These are phyloP conservation scores for Stemphylium beticola DNA, from an alignment of 2,329 filamentous ascomycete genomes.

Conservation along the genomic window DNA sequence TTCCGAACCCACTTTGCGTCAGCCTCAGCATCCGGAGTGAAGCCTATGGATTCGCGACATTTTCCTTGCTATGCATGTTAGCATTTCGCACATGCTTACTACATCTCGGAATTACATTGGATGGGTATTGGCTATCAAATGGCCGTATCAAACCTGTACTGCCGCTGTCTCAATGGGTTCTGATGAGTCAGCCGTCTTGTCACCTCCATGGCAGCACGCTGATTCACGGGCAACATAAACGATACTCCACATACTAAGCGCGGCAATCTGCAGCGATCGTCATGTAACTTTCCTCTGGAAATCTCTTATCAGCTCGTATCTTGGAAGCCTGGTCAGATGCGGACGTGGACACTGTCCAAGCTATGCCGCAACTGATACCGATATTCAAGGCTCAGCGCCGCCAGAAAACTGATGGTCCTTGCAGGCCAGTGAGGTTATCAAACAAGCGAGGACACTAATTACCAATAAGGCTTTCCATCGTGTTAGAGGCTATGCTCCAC, in stretches of 20 bases:
- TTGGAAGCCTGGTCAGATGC: conserved; percentile 11
- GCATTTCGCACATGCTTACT: conserved; percentile 6
- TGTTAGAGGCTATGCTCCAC: conserved; percentile 26
- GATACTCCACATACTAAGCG: background rate
- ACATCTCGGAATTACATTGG: background rate
- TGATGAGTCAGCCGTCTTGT: background rate
- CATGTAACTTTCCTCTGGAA: background rate
- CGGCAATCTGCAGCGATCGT: conserved; percentile 1
- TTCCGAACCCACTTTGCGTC: background rate
- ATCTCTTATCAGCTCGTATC: conserved; percentile 1
- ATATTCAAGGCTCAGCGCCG: conserved; percentile 11
- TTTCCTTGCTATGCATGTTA: background rate
- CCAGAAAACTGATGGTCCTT: conserved; percentile 6
- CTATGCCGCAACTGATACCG: conserved; percentile 8
- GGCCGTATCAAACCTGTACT: background rate
- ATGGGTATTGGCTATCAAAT: background rate
- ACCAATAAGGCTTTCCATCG: conserved; percentile 7
- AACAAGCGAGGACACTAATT: conserved; percentile 20
- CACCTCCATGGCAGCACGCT: background rate
- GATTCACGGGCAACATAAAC: background rate
- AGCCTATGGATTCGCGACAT: background rate
- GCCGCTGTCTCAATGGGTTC: background rate
- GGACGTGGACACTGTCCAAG: conserved; percentile 21
- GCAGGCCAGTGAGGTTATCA: conserved; percentile 19
- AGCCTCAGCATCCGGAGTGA: background rate